Base-by-base conservation (phyloP, 306 rosid species). In the Hippophae rhamnoides region DNA sequence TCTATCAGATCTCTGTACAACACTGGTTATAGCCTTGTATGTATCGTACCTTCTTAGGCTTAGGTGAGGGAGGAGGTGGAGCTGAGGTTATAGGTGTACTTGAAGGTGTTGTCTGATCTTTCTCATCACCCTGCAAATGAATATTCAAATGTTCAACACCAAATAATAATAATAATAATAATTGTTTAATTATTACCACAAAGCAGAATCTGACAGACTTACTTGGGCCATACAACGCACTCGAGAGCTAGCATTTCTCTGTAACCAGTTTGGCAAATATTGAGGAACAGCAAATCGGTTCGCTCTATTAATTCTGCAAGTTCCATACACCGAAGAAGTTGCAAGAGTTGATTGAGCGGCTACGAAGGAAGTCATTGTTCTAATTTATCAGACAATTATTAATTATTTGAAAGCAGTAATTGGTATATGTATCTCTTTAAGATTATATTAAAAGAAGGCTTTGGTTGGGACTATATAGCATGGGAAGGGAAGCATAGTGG, bases 51-150 rank as follows among this genome's bases (percentile, higher is more conserved):
- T 18, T 18, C 10, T 14, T 13, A 27, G 7, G 13, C 58, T 31
- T 40, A 6, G 56, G 40, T 31, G 40, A 4, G 6, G 10, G 64
- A 51, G 79, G 45, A 67, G 41, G n/a, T 0, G 52, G 45, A 63
- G 50, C 44, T 27, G 45, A 60, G 25, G 55, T 47, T 13, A 56
- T 54, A 49, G 56, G 38, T 49, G 65, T 31, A 12, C 38, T 8
- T 51, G 42, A 53, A 41, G 23, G 49, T n/a, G 41, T 50, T 62
- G 66, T 56, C 42, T 50, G 49, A 56, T 62, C 54, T 18, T 62
- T 62, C 45, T 62, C 23, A 14, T 40, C 41, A 62, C 42, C 57
- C 49, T 51, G 57, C 14, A 62, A 50, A 6, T 60, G 14, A 5
- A 47, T 60, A 10, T 43, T 41, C 23, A 18, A 18, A 18, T 18